Base-by-base conservation (phyloP, 2,329 filamentous ascomycete species). In the Aspergillus brunneoviolaceus region DNA sequence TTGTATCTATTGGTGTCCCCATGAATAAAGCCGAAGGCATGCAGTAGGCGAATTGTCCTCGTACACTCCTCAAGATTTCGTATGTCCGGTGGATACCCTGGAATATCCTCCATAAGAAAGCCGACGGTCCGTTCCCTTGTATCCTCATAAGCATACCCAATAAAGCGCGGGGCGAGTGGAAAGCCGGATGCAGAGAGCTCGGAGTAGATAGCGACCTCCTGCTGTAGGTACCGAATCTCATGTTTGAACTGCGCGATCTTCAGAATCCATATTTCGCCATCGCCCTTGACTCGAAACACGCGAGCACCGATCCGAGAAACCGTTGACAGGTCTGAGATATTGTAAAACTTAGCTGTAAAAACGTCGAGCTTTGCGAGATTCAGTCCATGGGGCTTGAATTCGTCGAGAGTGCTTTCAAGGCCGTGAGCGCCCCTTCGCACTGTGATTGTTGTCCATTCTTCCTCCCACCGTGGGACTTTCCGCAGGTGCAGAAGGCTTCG, bases 381-480 rank as follows among this genome's bases (percentile, higher is more conserved):
- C 14, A 62, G 3, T 11, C 57, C 50, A 6, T 62, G 60, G 2
- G 60, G 60, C 19, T 6, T 3, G 29, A 60, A 58, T 47, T 62
- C 54, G 25, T 57, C 27, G n/a, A 45, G 50, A 5, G 31, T 60
- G 19, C 54, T 57, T 29, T 59, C 58, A 31, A 59, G 52, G 31
- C 60, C 60, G 5, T 57, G 27, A 16, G 31, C 1, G 19, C 4
- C 25, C 16, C 31, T 60, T 49, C 55, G 53, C 35, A 64, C 33
- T 23, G 57, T 64, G 29, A 60, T 51, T 48, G 60, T 64, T 27
- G 29, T 58, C 62, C 62, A 64, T 47, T 62, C 57, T 25, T 56
- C 62, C n/a, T 62, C 11, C 60, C 62, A 64, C 12, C 35, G 55
- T 21, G 57, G 54, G 47, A 64, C 6, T 1, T 33, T 53, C 45